Conservation (phyloP, 225 moss, liverwort and hornwort species). For the Ulota crispa region DNA sequence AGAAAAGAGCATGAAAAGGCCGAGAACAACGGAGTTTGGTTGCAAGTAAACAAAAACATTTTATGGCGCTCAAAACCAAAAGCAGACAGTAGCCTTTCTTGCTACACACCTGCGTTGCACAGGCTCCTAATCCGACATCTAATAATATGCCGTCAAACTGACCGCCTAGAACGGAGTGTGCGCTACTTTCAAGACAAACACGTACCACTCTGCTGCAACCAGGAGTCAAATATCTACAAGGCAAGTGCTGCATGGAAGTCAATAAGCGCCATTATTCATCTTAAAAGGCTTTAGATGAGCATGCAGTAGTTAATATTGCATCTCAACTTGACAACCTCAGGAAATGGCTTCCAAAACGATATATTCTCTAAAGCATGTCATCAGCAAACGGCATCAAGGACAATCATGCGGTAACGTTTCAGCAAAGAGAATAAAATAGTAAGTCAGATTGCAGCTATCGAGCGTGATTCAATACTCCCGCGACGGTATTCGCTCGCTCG, state of each 20-base stretch:
- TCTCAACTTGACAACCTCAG: slow-evolving; percentile 14
- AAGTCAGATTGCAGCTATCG: not conserved
- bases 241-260: not conserved
- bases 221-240: slow-evolving; percentile 11
- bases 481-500: slow-evolving; percentile 7
- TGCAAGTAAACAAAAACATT: not conserved
- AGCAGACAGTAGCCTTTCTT: slow-evolving; percentile 17
- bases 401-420: not conserved
- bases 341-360: slow-evolving; percentile 8
- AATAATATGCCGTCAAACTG: not conserved
- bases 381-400: slow-evolving; percentile 23
- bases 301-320: not conserved
- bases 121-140: slow-evolving; percentile 7
- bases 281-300: not conserved
- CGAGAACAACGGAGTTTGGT: not conserved
- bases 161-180: not conserved
- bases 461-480: slow-evolving; percentile 7
- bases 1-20: slow-evolving; percentile 7
- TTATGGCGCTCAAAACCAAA: slow-evolving; percentile 12
- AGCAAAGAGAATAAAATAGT: not conserved
- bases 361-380: not conserved
- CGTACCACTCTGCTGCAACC: slow-evolving; percentile 10
- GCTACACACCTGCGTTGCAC: slow-evolving; percentile 3
- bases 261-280: slow-evolving; percentile 10
- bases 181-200: not conserved